A percentile compares a stretch with the other conserved stretches of the same genome.
Conservation (phyloP, 148 eudicot genomes). For the Persicaria tinctoria region DNA sequence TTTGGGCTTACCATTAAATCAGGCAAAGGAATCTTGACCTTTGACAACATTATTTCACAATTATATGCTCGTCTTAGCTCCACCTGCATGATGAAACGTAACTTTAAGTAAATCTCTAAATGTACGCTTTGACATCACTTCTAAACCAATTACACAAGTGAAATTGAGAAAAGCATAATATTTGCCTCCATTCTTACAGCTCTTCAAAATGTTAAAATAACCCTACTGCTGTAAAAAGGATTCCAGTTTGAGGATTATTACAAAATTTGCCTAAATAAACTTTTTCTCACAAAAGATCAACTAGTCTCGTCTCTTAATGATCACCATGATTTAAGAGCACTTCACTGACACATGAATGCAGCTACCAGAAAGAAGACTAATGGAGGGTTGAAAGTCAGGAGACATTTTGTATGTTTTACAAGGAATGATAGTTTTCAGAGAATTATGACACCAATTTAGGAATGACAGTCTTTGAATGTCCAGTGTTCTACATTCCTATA, state of each 20-base stretch:
- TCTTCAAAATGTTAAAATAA: background rate
- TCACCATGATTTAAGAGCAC: background rate
- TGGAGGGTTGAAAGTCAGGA: background rate
- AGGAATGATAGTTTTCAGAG: background rate
- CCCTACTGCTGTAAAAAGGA: background rate
- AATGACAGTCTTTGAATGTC: background rate
- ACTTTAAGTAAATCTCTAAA: background rate
- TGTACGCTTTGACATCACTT: background rate
- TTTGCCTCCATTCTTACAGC: background rate
- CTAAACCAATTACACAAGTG: background rate
- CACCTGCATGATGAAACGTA: constrained; percentile 39
- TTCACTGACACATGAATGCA: background rate
- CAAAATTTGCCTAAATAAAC: background rate
- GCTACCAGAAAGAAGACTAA: background rate
- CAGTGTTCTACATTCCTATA: background rate
- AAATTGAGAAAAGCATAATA: background rate
- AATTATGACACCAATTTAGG: background rate
- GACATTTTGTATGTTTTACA: background rate
- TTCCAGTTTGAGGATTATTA: background rate
- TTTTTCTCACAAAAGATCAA: background rate
- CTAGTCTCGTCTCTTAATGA: background rate
- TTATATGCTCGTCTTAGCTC: constrained; percentile 81
- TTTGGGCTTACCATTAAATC: constrained; percentile 68
- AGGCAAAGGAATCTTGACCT: constrained; percentile 81
- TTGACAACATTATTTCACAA: constrained; percentile 92